Evolutionary conservation across 768 basidiomycete genomes (phyloP).

Genomic region (Tylopilus rubrobrunneus): DNA sequence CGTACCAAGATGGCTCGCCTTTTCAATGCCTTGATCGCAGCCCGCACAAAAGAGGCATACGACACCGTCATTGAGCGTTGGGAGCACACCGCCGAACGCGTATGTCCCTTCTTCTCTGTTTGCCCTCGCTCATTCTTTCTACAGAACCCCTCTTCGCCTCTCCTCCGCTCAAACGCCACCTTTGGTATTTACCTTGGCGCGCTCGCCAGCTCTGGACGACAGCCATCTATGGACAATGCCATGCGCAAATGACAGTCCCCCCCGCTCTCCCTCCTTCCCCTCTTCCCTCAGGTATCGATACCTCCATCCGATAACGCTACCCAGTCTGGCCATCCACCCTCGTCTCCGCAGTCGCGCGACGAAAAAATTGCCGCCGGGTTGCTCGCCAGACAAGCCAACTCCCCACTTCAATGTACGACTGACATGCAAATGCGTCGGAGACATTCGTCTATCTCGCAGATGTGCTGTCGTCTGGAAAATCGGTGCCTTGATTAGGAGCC

Average conservation of each 20-base stretch:
- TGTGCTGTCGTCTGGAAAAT: too few relatives aligned
- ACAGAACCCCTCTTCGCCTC: too few relatives aligned
- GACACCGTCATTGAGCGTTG: constrained; percentile 73
- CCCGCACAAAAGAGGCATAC: constrained; percentile 60
- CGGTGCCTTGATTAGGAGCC: too few relatives aligned
- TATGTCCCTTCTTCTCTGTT: constrained; percentile 37
- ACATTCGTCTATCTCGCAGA: too few relatives aligned
- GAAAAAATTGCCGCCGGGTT: constrained; percentile 41
- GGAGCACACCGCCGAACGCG: constrained; percentile 82
- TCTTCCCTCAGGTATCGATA: constrained; percentile 7
- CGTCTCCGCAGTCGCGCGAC: constrained; percentile 31
- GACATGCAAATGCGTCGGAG: too few relatives aligned
- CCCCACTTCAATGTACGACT: neutral
- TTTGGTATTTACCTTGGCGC: too few relatives aligned
- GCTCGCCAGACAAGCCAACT: constrained; percentile 28
- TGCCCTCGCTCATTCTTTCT: neutral
- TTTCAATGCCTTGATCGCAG: constrained; percentile 67
- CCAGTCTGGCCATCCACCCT: constrained; percentile 5
- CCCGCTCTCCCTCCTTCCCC: constrained; percentile 32
- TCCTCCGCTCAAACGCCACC: too few relatives aligned
- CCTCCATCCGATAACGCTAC: constrained; percentile 11
- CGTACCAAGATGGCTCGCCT: constrained; percentile 61
- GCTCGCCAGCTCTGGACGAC: constrained; percentile 32
- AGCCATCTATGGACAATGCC: constrained; percentile 58
- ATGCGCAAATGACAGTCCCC: constrained; percentile 68